Evolutionary conservation across 2,329 filamentous ascomycete species (phyloP).

Genomic region (Geosmithia flava): DNA sequence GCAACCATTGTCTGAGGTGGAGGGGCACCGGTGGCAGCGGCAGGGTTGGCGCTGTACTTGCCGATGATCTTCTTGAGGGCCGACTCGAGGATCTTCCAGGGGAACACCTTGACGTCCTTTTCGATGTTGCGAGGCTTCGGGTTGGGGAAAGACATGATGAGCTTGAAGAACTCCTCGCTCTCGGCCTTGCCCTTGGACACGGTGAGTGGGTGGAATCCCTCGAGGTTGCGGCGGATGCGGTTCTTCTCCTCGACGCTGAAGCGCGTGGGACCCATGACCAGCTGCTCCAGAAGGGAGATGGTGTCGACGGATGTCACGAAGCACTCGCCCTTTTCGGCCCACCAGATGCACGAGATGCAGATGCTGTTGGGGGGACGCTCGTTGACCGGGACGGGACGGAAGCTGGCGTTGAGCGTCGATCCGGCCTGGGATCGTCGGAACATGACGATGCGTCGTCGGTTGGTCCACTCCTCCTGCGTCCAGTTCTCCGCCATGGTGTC

Average conservation of each 20-base stretch:
- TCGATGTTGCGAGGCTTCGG: conserved; percentile 97
- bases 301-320: conserved; percentile 96
- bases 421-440: conserved; percentile 76
- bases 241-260: conserved; percentile 99
- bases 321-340: conserved; percentile 82
- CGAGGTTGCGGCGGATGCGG: conserved; percentile 85
- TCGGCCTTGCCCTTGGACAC: conserved; percentile 88
- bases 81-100: conserved; percentile 78
- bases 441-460: conserved; percentile 72
- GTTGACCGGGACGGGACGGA: conserved; percentile 65
- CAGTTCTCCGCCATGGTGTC: conserved; percentile 74
- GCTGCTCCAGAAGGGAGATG: conserved; percentile 83
- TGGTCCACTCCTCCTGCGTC: conserved; percentile 69
- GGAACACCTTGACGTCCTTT: conserved; percentile 98
- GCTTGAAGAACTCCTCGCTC: conserved; percentile 95
- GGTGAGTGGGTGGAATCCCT: conserved; percentile 84
- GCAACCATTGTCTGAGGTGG: conserved; percentile 21
- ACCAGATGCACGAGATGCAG: conserved; percentile 95
- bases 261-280: conserved; percentile 61
- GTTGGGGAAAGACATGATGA: conserved; percentile 94
- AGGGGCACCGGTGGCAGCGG: conserved; percentile 21
- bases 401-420: conserved; percentile 69
- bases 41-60: conserved; percentile 63
- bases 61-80: conserved; percentile 97
- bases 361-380: conserved; percentile 75